phyloP scores from a whole-genome alignment of 208 protist genomes.

The Acanthamoeba lenticulata region DNA sequence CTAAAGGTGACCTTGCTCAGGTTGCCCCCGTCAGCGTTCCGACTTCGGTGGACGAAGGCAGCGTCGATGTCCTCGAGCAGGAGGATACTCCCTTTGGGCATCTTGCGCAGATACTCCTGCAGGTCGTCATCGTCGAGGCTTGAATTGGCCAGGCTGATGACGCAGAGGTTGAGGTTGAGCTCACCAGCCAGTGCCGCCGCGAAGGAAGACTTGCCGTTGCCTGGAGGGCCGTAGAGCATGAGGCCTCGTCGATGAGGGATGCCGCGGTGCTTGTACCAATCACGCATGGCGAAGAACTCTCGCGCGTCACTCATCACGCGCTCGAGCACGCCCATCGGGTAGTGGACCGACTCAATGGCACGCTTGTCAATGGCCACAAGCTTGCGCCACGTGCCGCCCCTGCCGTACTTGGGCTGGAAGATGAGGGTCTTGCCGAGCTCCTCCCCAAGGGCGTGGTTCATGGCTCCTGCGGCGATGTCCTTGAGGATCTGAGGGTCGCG shows the following conservation, averaged over 20 bases:
- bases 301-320: background rate
- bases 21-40: background rate
- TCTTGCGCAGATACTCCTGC: slow-evolving; percentile 89
- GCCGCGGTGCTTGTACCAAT: slow-evolving; percentile 38
- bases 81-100: slow-evolving; percentile 91
- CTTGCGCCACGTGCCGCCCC: background rate
- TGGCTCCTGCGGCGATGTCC: too few relatives aligned
- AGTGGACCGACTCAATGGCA: background rate
- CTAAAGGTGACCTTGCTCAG: slow-evolving; percentile 89
- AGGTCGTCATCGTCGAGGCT: slow-evolving; percentile 3
- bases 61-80: slow-evolving; percentile 97
- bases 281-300: slow-evolving; percentile 28
- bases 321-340: background rate
- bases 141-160: background rate
- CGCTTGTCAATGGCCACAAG: background rate
- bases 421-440: too few relatives aligned
- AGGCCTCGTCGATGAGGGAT: too few relatives aligned
- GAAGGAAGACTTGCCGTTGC: too few relatives aligned
- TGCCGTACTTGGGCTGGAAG: slow-evolving; percentile 21
- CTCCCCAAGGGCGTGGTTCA: too few relatives aligned
- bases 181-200: too few relatives aligned
- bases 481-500: too few relatives aligned
- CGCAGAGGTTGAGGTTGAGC: too few relatives aligned
- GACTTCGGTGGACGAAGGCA: slow-evolving; percentile 87
- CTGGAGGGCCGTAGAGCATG: too few relatives aligned